A percentile compares a stretch with the other conserved stretches of the same genome.
Conservation (phyloP, 148 eudicot genomes). For the Agrostemma githago region DNA sequence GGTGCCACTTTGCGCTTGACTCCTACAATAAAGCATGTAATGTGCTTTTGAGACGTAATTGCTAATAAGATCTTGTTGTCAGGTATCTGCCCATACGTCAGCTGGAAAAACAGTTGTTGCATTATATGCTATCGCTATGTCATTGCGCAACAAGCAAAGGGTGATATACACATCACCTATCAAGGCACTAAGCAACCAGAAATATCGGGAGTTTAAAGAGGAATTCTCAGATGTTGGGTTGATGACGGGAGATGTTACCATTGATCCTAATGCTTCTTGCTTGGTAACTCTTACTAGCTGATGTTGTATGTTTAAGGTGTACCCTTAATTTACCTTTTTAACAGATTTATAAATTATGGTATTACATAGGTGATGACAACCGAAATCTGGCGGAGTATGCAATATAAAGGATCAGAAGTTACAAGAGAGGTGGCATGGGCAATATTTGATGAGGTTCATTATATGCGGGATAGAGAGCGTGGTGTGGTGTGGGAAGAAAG, state of each 20-base stretch:
- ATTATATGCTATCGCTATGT: slow-evolving; percentile 91
- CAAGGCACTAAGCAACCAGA: slow-evolving; percentile 97
- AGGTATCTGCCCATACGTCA: slow-evolving; percentile 99
- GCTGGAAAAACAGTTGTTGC: slow-evolving; percentile 99
- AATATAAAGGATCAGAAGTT: slow-evolving; percentile 95
- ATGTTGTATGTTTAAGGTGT: slow-evolving; percentile 6
- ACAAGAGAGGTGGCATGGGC: slow-evolving; percentile 93
- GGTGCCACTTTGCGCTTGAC: background rate
- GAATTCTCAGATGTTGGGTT: slow-evolving; percentile 98
- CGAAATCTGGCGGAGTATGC: slow-evolving; percentile 99
- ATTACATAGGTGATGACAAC: slow-evolving; percentile 89
- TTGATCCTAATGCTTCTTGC: slow-evolving; percentile 98
- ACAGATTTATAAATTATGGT: slow-evolving; percentile 8
- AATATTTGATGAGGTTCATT: slow-evolving; percentile 98
- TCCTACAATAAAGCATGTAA: background rate
- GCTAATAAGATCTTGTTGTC: slow-evolving; percentile 10
- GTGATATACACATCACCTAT: slow-evolving; percentile 96
- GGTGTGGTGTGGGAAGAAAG: slow-evolving; percentile 99
- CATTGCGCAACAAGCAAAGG: slow-evolving; percentile 81
- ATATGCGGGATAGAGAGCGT: slow-evolving; percentile 98
- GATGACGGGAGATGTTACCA: slow-evolving; percentile 99
- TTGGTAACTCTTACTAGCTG: slow-evolving; percentile 41
- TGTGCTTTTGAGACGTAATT: background rate
- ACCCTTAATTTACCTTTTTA: background rate
- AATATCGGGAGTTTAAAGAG: slow-evolving; percentile 95